These are phyloP conservation scores for Yamadazyma diddensiae DNA, from an alignment of 1,139 yeast species.

Conservation along the genomic window DNA sequence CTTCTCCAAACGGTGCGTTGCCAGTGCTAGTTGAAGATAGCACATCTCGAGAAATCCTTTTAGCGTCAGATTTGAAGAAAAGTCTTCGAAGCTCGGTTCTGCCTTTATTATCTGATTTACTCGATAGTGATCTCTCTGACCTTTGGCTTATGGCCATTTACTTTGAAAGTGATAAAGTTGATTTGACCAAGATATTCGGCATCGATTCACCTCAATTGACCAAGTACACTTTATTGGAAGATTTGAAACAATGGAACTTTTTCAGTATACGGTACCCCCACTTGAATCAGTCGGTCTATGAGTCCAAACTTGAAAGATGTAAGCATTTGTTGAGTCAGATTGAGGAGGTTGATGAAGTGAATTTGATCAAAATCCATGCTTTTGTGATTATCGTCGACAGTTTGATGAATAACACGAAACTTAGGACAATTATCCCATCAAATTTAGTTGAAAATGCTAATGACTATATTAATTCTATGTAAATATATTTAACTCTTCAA, in stretches of 20 bases:
- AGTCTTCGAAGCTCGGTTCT: conserved; percentile 6
- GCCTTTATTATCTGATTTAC: conserved; percentile 25
- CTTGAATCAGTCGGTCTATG: conserved; percentile 18
- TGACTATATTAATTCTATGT: conserved; percentile 4
- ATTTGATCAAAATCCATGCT: conserved; percentile 14
- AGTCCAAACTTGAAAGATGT: conserved; percentile 15
- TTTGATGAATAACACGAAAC: conserved; percentile 17
- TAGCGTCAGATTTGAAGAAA: conserved; percentile 12
- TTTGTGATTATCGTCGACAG: conserved; percentile 20
- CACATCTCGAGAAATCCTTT: conserved; percentile 23
- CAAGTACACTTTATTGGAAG: conserved; percentile 20
- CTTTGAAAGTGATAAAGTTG: conserved; percentile 18
- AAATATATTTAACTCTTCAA: no score
- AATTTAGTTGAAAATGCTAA: conserved; percentile 3
- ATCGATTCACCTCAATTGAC: conserved; percentile 17
- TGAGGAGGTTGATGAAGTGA: neutral
- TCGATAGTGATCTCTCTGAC: conserved; percentile 41
- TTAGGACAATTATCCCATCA: conserved; percentile 9
- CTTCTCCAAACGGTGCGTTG: conserved; percentile 39
- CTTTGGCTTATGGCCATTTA: conserved; percentile 33
- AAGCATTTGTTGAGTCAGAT: conserved; percentile 12
- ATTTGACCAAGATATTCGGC: conserved; percentile 18
- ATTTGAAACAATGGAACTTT: conserved; percentile 25
- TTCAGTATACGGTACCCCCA: conserved; percentile 24
- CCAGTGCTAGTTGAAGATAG: conserved; percentile 46